Evolutionary conservation across 257 asterid species (phyloP).

Genomic region (Solanum clarkiae): DNA sequence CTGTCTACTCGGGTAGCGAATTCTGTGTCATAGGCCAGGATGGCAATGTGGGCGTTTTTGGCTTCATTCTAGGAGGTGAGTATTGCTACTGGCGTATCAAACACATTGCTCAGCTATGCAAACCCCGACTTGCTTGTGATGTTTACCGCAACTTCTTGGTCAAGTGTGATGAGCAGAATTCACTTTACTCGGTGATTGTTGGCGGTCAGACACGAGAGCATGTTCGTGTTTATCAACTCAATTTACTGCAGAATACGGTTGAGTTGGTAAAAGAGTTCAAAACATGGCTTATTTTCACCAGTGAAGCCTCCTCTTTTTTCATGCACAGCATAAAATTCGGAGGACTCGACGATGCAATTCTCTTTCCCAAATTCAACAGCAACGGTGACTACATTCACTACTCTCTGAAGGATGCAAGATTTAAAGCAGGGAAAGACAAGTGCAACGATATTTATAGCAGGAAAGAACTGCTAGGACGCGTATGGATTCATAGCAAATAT

Average conservation of each 20-base stretch:
- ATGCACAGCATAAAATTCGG: not conserved
- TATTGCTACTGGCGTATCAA: not conserved
- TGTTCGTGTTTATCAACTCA: not conserved
- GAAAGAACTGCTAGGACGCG: not conserved
- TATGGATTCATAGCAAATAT: not conserved
- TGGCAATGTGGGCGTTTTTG: not conserved
- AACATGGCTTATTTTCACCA: not conserved
- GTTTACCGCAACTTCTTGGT: not conserved
- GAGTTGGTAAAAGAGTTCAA: not conserved
- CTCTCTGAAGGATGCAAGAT: not conserved
- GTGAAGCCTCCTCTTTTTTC: not conserved
- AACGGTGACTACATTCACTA: not conserved
- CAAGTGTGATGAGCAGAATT: not conserved
- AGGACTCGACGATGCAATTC: not conserved
- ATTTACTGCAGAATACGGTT: not conserved
- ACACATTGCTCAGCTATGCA: not conserved
- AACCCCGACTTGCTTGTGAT: not conserved
- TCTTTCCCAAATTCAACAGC: not conserved
- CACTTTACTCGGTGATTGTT: not conserved
- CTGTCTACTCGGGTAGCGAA: not conserved
- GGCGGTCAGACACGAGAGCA: not conserved
- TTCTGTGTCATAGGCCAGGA: not conserved
- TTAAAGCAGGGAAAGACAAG: not conserved
- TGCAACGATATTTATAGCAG: not conserved
- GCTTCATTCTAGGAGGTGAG: not conserved